Evolutionary conservation across 441 rosid genomes (phyloP).

Genomic region (Geranium incanum): DNA sequence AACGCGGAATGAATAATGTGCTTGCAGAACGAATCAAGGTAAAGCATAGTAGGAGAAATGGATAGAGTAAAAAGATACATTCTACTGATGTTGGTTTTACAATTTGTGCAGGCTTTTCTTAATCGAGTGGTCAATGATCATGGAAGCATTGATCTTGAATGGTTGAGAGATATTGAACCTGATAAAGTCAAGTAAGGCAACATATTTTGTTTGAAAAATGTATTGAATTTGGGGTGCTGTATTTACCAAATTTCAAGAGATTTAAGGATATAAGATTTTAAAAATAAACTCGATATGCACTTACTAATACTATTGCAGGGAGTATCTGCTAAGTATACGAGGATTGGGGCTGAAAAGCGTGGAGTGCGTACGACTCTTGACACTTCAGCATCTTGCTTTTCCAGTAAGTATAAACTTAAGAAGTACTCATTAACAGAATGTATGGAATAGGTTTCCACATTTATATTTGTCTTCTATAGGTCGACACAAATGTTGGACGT

Average conservation of each 20-base stretch:
- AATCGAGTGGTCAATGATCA: slow-evolving; percentile 48
- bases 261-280: background rate
- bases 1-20: slow-evolving; percentile 82
- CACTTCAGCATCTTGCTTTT: slow-evolving; percentile 93
- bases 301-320: slow-evolving; percentile 36
- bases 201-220: background rate
- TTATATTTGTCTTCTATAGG: slow-evolving; percentile 40
- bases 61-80: background rate
- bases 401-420: slow-evolving; percentile 54
- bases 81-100: slow-evolving; percentile 24
- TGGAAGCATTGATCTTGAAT: slow-evolving; percentile 57
- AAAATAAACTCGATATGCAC: background rate
- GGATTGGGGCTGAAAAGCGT: slow-evolving; percentile 97
- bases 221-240: background rate
- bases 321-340: slow-evolving; percentile 72
- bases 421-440: slow-evolving; percentile 15
- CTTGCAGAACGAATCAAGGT: slow-evolving; percentile 72
- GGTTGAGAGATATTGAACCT: slow-evolving; percentile 70
- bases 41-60: slow-evolving; percentile 11
- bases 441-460: slow-evolving; percentile 19
- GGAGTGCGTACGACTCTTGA: slow-evolving; percentile 90
- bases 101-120: slow-evolving; percentile 53
- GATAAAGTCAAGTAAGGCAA: slow-evolving; percentile 75
- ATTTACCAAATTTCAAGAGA: background rate
- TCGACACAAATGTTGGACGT: slow-evolving; percentile 95